Evolutionary conservation across 495 filamentous ascomycete species (phyloP).

Genomic region (Neurospora tetraspora): DNA sequence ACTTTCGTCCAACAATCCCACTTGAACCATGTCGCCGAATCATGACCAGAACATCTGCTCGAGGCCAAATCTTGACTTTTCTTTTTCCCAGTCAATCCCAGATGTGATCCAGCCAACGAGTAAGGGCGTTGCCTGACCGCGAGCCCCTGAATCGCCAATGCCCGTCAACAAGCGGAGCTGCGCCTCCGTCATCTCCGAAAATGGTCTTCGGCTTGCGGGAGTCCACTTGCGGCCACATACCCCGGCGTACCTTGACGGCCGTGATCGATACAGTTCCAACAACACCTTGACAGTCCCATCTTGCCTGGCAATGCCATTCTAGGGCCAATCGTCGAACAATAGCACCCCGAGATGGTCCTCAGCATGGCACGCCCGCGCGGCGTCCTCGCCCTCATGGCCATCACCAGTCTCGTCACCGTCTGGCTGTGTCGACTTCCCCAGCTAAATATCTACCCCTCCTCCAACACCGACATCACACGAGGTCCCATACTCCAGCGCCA

Average conservation of each 20-base stretch:
- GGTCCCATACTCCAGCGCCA: neutral
- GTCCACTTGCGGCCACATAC: neutral
- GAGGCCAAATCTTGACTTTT: neutral
- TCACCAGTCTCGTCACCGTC: constrained; percentile 14
- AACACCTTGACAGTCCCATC: neutral
- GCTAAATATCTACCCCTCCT: too few species aligned
- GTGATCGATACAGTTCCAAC: neutral
- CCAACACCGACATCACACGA: neutral
- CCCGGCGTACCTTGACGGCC: neutral
- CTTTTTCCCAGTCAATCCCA: neutral
- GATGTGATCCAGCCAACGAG: neutral
- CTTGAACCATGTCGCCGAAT: neutral
- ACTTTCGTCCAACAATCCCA: neutral
- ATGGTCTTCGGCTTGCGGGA: neutral
- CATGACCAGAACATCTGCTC: neutral
- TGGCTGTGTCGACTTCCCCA: constrained; percentile 16
- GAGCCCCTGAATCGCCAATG: neutral
- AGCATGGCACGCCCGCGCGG: constrained; percentile 8
- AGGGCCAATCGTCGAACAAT: neutral
- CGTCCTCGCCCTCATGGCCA: constrained; percentile 6
- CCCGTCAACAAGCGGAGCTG: neutral
- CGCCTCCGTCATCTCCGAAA: neutral
- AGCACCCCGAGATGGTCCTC: neutral
- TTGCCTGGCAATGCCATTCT: neutral
- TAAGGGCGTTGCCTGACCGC: neutral